Base-by-base conservation (phyloP, 805 yeast species). In the Naumovozyma castellii region DNA sequence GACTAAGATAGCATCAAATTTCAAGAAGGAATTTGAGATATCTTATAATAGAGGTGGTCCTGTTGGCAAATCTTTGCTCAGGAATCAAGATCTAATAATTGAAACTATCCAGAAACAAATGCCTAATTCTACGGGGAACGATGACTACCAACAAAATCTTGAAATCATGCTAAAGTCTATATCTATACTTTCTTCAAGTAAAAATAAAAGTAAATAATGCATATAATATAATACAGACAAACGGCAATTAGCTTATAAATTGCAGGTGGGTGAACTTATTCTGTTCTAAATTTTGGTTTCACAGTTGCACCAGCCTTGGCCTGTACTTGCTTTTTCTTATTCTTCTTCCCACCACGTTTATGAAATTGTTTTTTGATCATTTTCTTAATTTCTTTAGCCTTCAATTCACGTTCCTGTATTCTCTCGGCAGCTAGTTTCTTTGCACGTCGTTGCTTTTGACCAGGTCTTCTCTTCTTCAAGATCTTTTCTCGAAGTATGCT, bases 321-420 rank as follows among this genome's bases (percentile, higher is more conserved):
- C 15, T 45, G 5, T 9, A 42, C 27, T 36, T 38, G 38, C 37
- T 47, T 47, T n/a, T 44, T 53, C 32, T 57, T 59, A 36, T 60
- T 60, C 43, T 60, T 59, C 38, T 59, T 60, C 18, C 66, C 66
- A 40, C 66, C 66, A 40, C 66, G 56, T 40, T 54, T 58, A 38
- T 55, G 60, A 36, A 60, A 58, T 41, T 48, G 54, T 47, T 61
- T 61, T 45, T 61, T 61, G 2, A 53, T 40, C 33, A 50, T 30
- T 40, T 52, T 58, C 40, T 47, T 59, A 8, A 57, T 37, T 40
- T 51, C 54, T 18, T 44, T 39, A 3, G 40, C 51, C 39, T 43
- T 43, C 18, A 44, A 44, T 34, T 47, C 47, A 36, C 66, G 56
- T 34, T 49, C 55, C 19, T 42, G 19, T 18, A 45, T 51, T 27